Conservation (phyloP, 345 rosid species). For the Hibiscus mutabilis region DNA sequence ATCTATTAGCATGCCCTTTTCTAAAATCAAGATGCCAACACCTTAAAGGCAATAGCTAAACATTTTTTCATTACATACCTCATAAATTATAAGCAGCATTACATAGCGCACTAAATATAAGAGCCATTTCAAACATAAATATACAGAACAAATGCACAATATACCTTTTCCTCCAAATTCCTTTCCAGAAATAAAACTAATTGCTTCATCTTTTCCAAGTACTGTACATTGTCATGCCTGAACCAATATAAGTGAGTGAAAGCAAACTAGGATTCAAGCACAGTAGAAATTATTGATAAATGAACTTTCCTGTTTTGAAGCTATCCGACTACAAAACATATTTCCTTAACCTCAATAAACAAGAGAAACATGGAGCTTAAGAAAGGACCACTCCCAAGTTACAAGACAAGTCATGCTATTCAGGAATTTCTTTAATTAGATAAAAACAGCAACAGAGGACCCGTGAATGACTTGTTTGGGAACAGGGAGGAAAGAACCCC, state of each 20-base stretch:
- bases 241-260: slow-evolving; percentile 24
- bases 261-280: slow-evolving; percentile 15
- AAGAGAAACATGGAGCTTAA: neutral
- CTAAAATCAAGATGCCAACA: neutral
- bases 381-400: neutral
- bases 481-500: neutral
- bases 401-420: slow-evolving; percentile 1
- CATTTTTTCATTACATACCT: neutral
- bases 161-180: slow-evolving; percentile 79
- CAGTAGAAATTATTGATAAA: neutral
- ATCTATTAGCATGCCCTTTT: neutral
- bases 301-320: slow-evolving; percentile 11
- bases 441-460: neutral
- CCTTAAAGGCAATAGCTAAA: neutral
- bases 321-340: slow-evolving; percentile 3
- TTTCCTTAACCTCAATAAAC: slow-evolving; percentile 5
- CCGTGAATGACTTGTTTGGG: neutral
- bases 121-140: neutral
- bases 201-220: slow-evolving; percentile 86
- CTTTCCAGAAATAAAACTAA: slow-evolving; percentile 73
- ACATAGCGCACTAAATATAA: neutral
- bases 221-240: slow-evolving; percentile 94
- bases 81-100: neutral
- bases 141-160: neutral
- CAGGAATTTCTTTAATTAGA: neutral